phyloP scores from a whole-genome alignment of 805 yeast species.

The Torulaspora maleeae region DNA sequence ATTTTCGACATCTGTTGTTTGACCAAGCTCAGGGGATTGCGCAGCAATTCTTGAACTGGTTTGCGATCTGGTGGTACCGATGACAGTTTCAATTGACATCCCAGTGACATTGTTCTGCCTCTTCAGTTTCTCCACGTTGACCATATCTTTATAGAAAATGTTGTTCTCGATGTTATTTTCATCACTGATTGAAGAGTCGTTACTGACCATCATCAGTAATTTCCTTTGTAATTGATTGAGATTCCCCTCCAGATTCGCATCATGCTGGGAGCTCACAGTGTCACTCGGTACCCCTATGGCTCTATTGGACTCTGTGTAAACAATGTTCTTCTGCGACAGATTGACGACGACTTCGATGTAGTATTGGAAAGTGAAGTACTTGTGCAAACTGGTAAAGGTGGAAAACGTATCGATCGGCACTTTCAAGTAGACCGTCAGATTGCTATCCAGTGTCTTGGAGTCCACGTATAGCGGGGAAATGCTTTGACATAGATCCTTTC shows the following conservation, averaged over 20 bases:
- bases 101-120: conserved; percentile 72
- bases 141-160: conserved; percentile 39
- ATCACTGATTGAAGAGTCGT: conserved; percentile 8
- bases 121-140: conserved; percentile 77
- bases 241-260: conserved; percentile 12
- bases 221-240: conserved; percentile 17
- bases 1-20: neutral
- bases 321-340: conserved; percentile 54
- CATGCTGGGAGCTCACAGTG: conserved; percentile 5
- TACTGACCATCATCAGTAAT: conserved; percentile 14
- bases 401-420: conserved; percentile 87
- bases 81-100: conserved; percentile 70
- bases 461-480: conserved; percentile 76
- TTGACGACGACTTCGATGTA: conserved; percentile 81
- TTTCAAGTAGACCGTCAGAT: conserved; percentile 56
- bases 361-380: conserved; percentile 72
- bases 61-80: conserved; percentile 64
- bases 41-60: neutral
- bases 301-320: conserved; percentile 34
- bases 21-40: neutral
- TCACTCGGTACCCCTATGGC: conserved; percentile 26
- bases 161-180: conserved; percentile 27
- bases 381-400: conserved; percentile 59
- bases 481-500: conserved; percentile 79
- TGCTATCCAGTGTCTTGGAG: conserved; percentile 53